Percentiles rank a stretch among this genome's conserved stretches.
Evolutionary conservation across 345 rosid genomes (phyloP).

Genomic region (Balakata baccata): DNA sequence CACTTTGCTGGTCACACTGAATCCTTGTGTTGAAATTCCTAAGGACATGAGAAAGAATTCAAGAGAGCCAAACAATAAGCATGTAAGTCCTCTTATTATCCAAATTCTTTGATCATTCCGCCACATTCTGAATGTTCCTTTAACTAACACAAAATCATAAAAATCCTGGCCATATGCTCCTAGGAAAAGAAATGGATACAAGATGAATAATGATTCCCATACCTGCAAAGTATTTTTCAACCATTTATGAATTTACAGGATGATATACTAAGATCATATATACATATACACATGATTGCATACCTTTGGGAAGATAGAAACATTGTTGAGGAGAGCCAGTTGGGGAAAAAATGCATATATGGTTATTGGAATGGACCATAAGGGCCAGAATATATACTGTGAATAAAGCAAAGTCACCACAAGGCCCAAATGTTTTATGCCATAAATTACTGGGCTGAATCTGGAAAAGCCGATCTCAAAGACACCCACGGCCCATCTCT

Average conservation of each 20-base stretch:
- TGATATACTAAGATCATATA: too few relatives aligned
- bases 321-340: constrained; percentile 45
- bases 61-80: constrained; percentile 35
- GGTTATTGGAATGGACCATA: constrained; percentile 44
- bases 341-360: constrained; percentile 65
- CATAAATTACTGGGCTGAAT: constrained; percentile 48
- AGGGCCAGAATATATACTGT: constrained; percentile 48
- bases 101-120: constrained; percentile 74
- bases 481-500: constrained; percentile 67
- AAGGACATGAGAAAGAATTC: constrained; percentile 47
- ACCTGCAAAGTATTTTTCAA: constrained; percentile 29
- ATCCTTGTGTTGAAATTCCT: constrained; percentile 46
- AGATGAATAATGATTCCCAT: constrained; percentile 49
- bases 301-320: constrained; percentile 56
- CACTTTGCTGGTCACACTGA: constrained; percentile 62
- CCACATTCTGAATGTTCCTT: constrained; percentile 52
- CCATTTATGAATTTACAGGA: neutral
- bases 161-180: constrained; percentile 59
- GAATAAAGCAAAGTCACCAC: constrained; percentile 37
- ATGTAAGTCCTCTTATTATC: constrained; percentile 47
- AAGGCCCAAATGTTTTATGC: constrained; percentile 39
- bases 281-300: neutral
- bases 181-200: constrained; percentile 56
- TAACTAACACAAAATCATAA: constrained; percentile 36
- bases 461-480: constrained; percentile 45